A percentile compares a stretch with the other conserved stretches of the same genome.
These are phyloP conservation scores for Lodderomyces beijingensis DNA, from an alignment of 1,139 yeast genomes.

Conservation along the genomic window DNA sequence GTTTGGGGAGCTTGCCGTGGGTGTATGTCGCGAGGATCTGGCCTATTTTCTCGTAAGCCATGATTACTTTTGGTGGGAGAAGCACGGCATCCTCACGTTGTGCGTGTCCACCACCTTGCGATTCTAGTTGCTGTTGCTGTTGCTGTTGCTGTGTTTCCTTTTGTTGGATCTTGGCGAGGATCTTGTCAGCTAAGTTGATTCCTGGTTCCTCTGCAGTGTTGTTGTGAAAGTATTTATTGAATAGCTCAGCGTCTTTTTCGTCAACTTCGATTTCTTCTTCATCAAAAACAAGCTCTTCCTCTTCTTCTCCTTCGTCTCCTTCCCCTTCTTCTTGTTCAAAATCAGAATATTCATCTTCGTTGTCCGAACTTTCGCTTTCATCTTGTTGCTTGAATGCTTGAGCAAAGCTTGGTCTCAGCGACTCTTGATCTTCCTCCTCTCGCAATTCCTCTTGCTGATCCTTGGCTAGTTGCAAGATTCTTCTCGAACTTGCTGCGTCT, in stretches of 20 bases:
- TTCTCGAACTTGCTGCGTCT: constrained; percentile 81
- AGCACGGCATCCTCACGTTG: constrained; percentile 60
- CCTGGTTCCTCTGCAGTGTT: constrained; percentile 34
- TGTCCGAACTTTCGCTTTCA: constrained; percentile 17
- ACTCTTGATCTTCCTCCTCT: constrained; percentile 47
- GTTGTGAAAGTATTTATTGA: constrained; percentile 57
- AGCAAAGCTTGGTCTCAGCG: constrained; percentile 16
- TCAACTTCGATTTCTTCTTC: constrained; percentile 62
- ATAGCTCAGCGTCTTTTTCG: constrained; percentile 67
- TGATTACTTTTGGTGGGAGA: constrained; percentile 92
- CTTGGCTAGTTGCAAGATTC: constrained; percentile 80
- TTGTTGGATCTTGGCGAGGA: constrained; percentile 82
- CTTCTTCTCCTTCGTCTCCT: constrained; percentile 35
- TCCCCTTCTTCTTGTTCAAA: constrained; percentile 44
- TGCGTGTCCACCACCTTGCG: constrained; percentile 20
- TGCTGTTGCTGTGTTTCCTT: constrained; percentile 43
- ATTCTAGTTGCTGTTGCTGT: constrained; percentile 5
- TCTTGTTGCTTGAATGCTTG: constrained; percentile 20
- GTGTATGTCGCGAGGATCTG: constrained; percentile 84
- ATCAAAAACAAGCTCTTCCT: constrained; percentile 35
- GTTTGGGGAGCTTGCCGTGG: constrained; percentile 92
- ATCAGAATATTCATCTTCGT: constrained; percentile 18
- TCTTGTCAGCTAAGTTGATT: constrained; percentile 82
- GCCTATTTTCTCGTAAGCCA: constrained; percentile 90
- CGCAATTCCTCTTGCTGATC: constrained; percentile 89